Evolutionary conservation across 371 early-diverging fungal genomes (phyloP), one percentile per base, ranked within the genome.

Genomic region (Actinomucor elegans): DNA sequence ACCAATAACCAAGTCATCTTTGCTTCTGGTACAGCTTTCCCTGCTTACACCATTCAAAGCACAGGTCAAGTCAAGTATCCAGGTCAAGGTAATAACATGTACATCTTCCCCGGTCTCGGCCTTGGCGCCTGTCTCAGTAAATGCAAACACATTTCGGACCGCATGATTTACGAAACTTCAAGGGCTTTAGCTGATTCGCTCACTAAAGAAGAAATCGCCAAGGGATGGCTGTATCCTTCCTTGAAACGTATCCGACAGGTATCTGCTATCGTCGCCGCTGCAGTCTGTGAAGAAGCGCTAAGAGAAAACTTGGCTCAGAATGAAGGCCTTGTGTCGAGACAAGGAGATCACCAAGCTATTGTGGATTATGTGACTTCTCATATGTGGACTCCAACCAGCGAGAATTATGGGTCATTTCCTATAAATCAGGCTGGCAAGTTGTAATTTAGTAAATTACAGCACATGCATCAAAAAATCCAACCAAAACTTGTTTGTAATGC

Each of bases 1-100:
- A 92, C 97, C 6, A 67, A 91, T 48, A 86, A 91, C 66, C 71
- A 80, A 35, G 94, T 92, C 10, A 84, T 96, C 50, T 96, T 96
- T 81, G 94, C 94, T 23, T 92, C 93, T 5, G 96, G 96, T 42
- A 94, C 96, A 5, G 93, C 92, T 9, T 96, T 95, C 80, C 95
- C 95, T 32, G 51, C 76, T 10, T 90, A 86, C 65, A 83, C 73
- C 0, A 71, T 84, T 29, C 84, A 87, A 18, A 64, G 64, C 21
- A 85, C 88, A 12, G 70, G 75, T 17, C 71, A 81, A 42, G 51
- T 75, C 17, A 64, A 66, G 12, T 64, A 81, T 41, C 91, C 94
- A 15, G 94, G 91, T 12, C 94, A 94, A 77, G 95, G 94, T 48
- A 94, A 94, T 77, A 94, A 94, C 77, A 92, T 92, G 91, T 91